phyloP scores from a whole-genome alignment of 2,329 filamentous ascomycete species.

The Pseudocercospora eumusae region DNA sequence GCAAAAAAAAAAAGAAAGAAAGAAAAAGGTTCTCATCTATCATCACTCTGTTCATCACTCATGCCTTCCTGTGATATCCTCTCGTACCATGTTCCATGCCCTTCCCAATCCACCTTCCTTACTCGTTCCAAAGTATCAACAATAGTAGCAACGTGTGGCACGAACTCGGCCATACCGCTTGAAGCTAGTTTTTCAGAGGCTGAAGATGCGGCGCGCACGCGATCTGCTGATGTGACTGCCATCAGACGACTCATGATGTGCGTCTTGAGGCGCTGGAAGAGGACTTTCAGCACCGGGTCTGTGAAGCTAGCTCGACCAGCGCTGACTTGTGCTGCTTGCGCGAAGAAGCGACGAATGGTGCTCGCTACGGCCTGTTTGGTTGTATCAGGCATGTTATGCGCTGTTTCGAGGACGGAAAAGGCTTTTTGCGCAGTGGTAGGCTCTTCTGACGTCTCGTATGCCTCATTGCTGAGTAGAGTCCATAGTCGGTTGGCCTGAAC shows the following conservation, averaged over 20 bases:
- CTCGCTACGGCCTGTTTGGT: constrained; percentile 48
- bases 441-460: constrained; percentile 49
- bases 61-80: constrained; percentile 57
- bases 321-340: constrained; percentile 47
- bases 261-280: constrained; percentile 66
- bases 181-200: constrained; percentile 69
- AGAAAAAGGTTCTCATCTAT: background rate
- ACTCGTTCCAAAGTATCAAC: constrained; percentile 68
- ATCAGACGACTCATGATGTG: constrained; percentile 67
- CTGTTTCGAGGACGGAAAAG: constrained; percentile 52
- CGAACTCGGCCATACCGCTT: constrained; percentile 72
- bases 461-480: constrained; percentile 63
- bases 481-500: constrained; percentile 71
- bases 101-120: constrained; percentile 66
- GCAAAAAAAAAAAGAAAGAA: background rate
- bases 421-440: constrained; percentile 44
- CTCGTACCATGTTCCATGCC: constrained; percentile 72
- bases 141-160: constrained; percentile 67
- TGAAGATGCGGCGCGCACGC: constrained; percentile 67
- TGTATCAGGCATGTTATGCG: constrained; percentile 52
- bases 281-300: constrained; percentile 65
- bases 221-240: constrained; percentile 67
- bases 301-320: constrained; percentile 44
- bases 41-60: background rate
- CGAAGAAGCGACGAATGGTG: constrained; percentile 53